Percentiles rank a stretch among this genome's conserved stretches.
phyloP scores from a whole-genome alignment of 805 yeast genomes.

The Candida fluviatilis region DNA sequence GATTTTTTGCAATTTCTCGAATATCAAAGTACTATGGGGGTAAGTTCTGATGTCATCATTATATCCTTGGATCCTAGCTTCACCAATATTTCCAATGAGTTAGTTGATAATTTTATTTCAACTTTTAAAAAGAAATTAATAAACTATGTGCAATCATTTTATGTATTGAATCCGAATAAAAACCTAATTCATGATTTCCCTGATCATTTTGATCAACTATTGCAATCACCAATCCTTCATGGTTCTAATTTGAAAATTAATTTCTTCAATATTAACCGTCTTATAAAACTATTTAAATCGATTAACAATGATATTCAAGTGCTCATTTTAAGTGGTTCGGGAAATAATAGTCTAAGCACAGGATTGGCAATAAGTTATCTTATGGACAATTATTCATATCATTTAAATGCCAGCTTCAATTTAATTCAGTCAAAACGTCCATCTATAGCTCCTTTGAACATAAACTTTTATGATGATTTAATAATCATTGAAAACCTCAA shows the following conservation, averaged over 20 bases:
- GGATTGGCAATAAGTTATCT: constrained; percentile 32
- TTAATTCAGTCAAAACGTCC: constrained; percentile 18
- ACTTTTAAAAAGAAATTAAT: constrained; percentile 32
- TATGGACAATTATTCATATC: constrained; percentile 38
- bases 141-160: constrained; percentile 34
- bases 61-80: constrained; percentile 35
- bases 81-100: constrained; percentile 13
- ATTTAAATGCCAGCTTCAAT: constrained; percentile 26
- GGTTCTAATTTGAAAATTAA: constrained; percentile 32
- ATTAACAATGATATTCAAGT: constrained; percentile 29
- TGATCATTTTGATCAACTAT: constrained; percentile 14
- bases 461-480: constrained; percentile 36
- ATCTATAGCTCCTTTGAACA: constrained; percentile 18
- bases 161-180: constrained; percentile 25
- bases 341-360: constrained; percentile 23
- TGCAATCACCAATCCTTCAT: constrained; percentile 32
- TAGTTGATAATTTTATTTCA: constrained; percentile 21
- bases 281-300: constrained; percentile 29
- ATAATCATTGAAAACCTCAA: constrained; percentile 35
- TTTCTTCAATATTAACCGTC: constrained; percentile 33
- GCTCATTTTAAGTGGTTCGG: constrained; percentile 30
- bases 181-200: constrained; percentile 28
- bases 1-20: constrained; percentile 25
- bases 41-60: constrained; percentile 35
- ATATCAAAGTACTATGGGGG: constrained; percentile 12